phyloP scores from a whole-genome alignment of 2,329 filamentous ascomycete species.

The Didymella arachidicola region DNA sequence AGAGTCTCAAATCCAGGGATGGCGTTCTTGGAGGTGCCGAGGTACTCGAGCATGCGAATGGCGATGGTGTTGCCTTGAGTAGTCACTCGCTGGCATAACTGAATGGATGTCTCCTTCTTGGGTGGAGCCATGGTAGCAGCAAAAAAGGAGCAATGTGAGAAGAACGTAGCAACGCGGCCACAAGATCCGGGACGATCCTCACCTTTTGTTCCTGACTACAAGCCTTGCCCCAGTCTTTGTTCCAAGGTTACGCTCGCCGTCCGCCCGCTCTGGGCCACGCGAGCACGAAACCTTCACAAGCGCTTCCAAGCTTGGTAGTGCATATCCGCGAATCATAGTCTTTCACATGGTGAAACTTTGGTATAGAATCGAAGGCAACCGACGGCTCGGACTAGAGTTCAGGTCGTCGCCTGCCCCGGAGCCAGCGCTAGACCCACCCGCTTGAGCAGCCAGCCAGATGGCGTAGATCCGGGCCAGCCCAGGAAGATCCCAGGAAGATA shows the following conservation, averaged over 20 bases:
- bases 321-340: conserved; percentile 17
- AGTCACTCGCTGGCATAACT: conserved; percentile 66
- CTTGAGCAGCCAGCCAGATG: conserved; percentile 17
- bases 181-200: conserved; percentile 25
- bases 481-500: conserved; percentile 24
- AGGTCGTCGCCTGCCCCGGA: conserved; percentile 31
- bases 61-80: conserved; percentile 63
- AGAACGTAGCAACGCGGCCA: conserved; percentile 11
- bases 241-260: conserved; percentile 25
- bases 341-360: conserved; percentile 14
- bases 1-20: conserved; percentile 59
- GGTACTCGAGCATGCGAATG: conserved; percentile 51
- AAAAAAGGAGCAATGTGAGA: conserved; percentile 1
- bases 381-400: conserved; percentile 28
- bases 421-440: conserved; percentile 24
- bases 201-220: conserved; percentile 28
- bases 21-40: conserved; percentile 45
- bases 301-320: conserved; percentile 8
- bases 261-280: conserved; percentile 32
- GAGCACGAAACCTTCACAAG: conserved; percentile 12
- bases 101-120: conserved; percentile 54
- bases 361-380: conserved; percentile 19
- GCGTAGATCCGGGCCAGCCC: conserved; percentile 13
- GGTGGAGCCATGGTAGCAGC: conserved; percentile 40
- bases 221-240: conserved; percentile 21